phyloP scores from a whole-genome alignment of 331 rosid genomes.

The Pyrus hybrid region DNA sequence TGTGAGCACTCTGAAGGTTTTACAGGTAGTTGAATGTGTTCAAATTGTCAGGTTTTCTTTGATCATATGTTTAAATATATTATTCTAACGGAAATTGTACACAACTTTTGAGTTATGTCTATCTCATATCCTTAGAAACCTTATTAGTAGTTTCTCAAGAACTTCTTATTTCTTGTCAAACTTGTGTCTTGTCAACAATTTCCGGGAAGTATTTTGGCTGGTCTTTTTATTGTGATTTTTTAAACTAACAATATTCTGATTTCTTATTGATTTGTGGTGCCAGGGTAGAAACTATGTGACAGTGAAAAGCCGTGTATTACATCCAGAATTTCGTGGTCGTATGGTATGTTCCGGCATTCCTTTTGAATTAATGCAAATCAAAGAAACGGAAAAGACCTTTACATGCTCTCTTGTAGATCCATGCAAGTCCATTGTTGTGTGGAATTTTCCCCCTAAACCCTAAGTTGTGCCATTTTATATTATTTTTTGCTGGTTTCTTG shows the following conservation, averaged over 20 bases:
- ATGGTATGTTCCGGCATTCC: constrained; percentile 52
- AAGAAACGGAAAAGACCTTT: background rate
- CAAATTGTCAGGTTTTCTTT: background rate
- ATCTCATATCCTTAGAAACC: background rate
- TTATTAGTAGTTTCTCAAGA: background rate
- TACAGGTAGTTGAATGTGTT: constrained; percentile 48
- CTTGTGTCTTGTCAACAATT: background rate
- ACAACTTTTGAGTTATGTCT: background rate
- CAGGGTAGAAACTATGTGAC: constrained; percentile 87
- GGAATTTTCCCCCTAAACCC: background rate
- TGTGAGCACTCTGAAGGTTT: constrained; percentile 77
- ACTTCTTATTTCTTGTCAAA: no score
- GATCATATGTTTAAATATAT: background rate
- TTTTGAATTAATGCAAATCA: background rate
- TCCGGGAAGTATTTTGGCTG: background rate
- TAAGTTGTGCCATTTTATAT: background rate
- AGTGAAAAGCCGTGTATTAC: constrained; percentile 64
- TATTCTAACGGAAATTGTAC: background rate
- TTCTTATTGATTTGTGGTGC: constrained; percentile 20
- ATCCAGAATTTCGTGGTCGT: constrained; percentile 98
- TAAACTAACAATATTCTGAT: constrained; percentile 1
- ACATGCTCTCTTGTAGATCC: background rate
- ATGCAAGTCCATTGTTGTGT: background rate
- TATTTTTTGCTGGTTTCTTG: background rate
- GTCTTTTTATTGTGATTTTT: background rate